Base-by-base conservation (phyloP, 169 alveolate genomes). In the Eimeria zaria region DNA sequence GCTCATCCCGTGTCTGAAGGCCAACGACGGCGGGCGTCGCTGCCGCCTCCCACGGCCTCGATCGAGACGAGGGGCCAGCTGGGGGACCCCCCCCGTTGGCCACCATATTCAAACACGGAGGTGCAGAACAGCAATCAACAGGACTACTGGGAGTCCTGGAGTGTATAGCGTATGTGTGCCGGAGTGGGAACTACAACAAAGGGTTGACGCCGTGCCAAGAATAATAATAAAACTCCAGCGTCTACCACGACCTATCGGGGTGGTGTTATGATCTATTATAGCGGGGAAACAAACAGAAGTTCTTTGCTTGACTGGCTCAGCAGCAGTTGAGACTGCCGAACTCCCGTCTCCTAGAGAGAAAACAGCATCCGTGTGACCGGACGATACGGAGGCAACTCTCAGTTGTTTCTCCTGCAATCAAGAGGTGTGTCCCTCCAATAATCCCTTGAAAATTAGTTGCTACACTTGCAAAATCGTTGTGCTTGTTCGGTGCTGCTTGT, bases 311-410 rank as follows among this genome's bases (percentile, higher is more conserved):
- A 9, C 48, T 33, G 48, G 78, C 7, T 44, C 48, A 11, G 27
- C 78, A 33, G 48, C 78, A 69, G n/a, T 9, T 33, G 14, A 33
- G 44, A 44, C 27, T 69, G 46, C 48, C 0, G 78, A 30, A 2
- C 78, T 33, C 48, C 48, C 48, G 67, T 58, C 78, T 69, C 48
- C 48, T 69, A 69, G 48, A 33, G 48, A 33, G 20, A 30, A 12
- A 30, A 9, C 48, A 48, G 20, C 48, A 22, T n/a, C 11, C 44
- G 58, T 33, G 48, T 33, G 78, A 69, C n/a, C n/a, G n/a, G n/a
- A n/a, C n/a, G 78, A 69, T n/a, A 30, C 44, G 48, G 33, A n/a
- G 78, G 78, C 85, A 44, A 5, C 85, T 73, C 85, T 39, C 85
- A 11, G 85, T 62, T 24, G 24, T 22, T 41, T 24, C 85, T 39